Evolutionary conservation across 306 rosid species (phyloP), one percentile per base, ranked within the genome.

Genomic region (Leucaena leucocephala): DNA sequence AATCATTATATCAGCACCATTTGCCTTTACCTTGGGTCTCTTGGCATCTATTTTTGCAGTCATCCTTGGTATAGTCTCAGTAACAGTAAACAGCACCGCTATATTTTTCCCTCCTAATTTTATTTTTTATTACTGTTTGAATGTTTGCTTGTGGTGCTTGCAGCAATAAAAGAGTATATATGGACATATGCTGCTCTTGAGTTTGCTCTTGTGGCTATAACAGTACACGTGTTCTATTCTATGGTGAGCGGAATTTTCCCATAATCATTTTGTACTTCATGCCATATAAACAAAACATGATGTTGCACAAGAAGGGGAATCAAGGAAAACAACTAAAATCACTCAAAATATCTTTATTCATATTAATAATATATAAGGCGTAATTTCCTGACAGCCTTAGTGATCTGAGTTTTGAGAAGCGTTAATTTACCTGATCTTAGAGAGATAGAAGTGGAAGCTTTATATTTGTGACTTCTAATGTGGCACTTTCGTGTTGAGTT

Each of bases 141-240:
- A 38, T 58, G 17, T 72, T 68, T 61, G n/a, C 34, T 50, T 78
- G 12, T 84, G 68, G 34, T 65, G 54, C 57, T 70, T 84, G 86
- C 95, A 95, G 98, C 98, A 55, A 95, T 95, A 44, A 95, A 83
- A 86, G 98, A 95, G 86, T 91, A 92, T 62, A 87, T 92, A 84
- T 95, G 98, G 98, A 95, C 98, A 36, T 95, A 91, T 71, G 97
- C 98, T 59, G 98, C 98, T 77, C 97, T 95, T 3, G 98, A 95
- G 88, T 92, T 95, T 83, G 98, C 96, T 64, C 94, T 95, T 62
- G 92, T 92, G 75, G 98, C 98, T 71, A 21, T 95, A 66, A 80
- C 55, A 45, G 90, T 95, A 54, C 97, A 95, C 83, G 79, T 95
- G 38, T 87, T 95, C 68, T 95, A 90, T 81, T 81, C 86, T 11